Evolutionary conservation across 2,329 filamentous ascomycete genomes (phyloP).

Genomic region (Fusarium pilosicola): DNA sequence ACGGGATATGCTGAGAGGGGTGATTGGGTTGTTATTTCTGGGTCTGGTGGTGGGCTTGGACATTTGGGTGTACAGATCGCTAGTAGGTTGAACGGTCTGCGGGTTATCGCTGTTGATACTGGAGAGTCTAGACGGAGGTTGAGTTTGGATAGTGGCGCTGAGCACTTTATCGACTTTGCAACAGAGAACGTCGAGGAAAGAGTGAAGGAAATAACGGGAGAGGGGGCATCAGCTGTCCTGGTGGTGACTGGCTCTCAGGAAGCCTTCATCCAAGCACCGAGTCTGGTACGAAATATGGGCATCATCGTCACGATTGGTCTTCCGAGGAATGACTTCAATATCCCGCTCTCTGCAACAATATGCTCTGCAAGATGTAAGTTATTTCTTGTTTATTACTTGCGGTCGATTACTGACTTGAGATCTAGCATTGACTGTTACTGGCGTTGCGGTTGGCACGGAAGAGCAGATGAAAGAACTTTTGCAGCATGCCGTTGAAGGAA

Average conservation of each 20-base stretch:
- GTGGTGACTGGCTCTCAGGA: constrained; percentile 43
- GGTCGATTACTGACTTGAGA: not conserved
- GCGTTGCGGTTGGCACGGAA: constrained; percentile 34
- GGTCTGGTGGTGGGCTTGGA: constrained; percentile 47
- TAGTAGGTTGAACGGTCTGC: constrained; percentile 19
- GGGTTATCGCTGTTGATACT: constrained; percentile 46
- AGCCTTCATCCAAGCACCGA: constrained; percentile 40
- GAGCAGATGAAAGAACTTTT: constrained; percentile 31
- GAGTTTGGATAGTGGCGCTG: constrained; percentile 38
- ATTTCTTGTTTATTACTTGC: accelerated
- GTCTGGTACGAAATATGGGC: constrained; percentile 41
- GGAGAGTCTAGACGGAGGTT: constrained; percentile 37
- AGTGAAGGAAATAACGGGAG: constrained; percentile 40
- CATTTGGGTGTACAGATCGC: constrained; percentile 50
- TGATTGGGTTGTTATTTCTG: constrained; percentile 48
- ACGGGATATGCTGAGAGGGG: constrained; percentile 4
- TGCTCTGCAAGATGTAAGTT: constrained; percentile 37
- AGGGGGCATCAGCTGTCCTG: constrained; percentile 43
- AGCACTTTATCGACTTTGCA: constrained; percentile 44
- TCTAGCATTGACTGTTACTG: constrained; percentile 24
- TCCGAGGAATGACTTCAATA: constrained; percentile 41
- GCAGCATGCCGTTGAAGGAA: not conserved
- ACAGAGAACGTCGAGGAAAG: constrained; percentile 31
- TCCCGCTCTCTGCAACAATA: constrained; percentile 40
- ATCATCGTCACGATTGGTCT: constrained; percentile 41